A percentile compares a stretch with the other conserved stretches of the same genome.
Evolutionary conservation across 768 basidiomycete genomes (phyloP).

Genomic region (Lactifluus rugatus): DNA sequence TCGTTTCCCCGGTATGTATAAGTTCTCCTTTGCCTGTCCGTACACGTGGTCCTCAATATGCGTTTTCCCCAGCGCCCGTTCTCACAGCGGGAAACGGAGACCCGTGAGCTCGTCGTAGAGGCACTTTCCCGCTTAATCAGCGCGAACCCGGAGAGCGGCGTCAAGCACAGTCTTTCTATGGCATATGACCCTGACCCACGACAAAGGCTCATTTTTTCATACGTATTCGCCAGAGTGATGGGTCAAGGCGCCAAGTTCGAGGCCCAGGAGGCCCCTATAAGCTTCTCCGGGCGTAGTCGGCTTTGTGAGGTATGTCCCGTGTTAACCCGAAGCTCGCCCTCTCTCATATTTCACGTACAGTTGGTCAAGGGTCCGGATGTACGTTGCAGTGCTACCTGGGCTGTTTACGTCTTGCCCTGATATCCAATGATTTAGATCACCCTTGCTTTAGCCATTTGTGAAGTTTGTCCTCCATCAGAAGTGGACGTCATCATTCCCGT

Average conservation of each 20-base stretch:
- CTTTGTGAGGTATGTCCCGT: conserved; percentile 26
- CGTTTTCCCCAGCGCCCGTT: conserved; percentile 4
- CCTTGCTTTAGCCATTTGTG: conserved; percentile 77
- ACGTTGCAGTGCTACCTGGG: conserved; percentile 22
- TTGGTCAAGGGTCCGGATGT: conserved; percentile 69
- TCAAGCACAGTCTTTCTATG: conserved; percentile 76
- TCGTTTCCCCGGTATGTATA: neutral
- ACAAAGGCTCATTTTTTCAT: conserved; percentile 72
- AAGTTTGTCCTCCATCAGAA: conserved; percentile 70
- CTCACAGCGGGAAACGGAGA: conserved; percentile 31
- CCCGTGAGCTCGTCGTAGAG: conserved; percentile 68
- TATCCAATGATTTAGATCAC: conserved; percentile 41
- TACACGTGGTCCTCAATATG: neutral
- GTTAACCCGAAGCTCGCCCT: neutral
- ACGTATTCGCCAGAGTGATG: conserved; percentile 75
- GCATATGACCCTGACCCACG: conserved; percentile 65
- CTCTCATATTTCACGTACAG: conserved; percentile 28
- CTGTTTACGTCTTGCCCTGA: neutral
- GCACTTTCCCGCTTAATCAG: conserved; percentile 74
- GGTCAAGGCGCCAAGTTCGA: conserved; percentile 73
- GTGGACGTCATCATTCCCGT: conserved; percentile 81
- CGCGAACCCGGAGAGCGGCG: conserved; percentile 78
- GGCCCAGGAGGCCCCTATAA: conserved; percentile 33
- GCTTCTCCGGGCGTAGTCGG: conserved; percentile 24
- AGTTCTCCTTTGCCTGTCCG: neutral